Base-by-base conservation (phyloP, 2,329 filamentous ascomycete species). In the Alternaria incomplexa region DNA sequence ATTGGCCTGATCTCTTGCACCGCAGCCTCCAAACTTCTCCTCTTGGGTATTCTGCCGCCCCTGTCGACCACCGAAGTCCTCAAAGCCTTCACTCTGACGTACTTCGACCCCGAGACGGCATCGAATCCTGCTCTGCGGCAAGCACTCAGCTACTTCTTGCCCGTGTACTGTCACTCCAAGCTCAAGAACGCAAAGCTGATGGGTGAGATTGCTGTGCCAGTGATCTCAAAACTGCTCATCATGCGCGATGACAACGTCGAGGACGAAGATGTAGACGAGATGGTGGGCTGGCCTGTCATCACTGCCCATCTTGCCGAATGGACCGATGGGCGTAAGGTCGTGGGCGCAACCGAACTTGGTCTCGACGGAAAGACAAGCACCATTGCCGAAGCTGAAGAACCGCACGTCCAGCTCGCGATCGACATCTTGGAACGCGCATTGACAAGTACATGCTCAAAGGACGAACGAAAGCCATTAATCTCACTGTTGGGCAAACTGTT, bases 101-200 rank as follows among this genome's bases (percentile, higher is more conserved):
- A 97, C 82, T 98, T 98, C 79, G 91, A 96, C 73, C 93, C 95
- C 0, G 88, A 91, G 5, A 96, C 92, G 5, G 86, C 88, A 1
- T 85, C 87, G 26, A 97, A 97, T 75, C 91, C 95, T 69, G 89
- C 89, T 9, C 89, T 97, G 7, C 86, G 93, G 22, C 95, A 98
- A 79, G 91, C 92, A 0, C 85, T 98, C 57, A 93, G 92, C 68
- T 98, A 98, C 80, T 97, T 97, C 85, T 83, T 98, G 36, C 95
- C 95, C 0, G 94, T 97, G 0, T 98, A 96, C 82, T 96, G 93
- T 79, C 97, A 95, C 80, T 94, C 91, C 8, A 87, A 92, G 4
- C 80, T 89, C 5, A 91, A 92, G 66, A 97, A 97, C 73, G 93
- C 96, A 66, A 87, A 91, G 26, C 86, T 93, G 32, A 93, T 98